Percentiles rank a stretch among this genome's conserved stretches.
Evolutionary conservation across 495 filamentous ascomycete species (phyloP).

Genomic region (Neurospora sp.): DNA sequence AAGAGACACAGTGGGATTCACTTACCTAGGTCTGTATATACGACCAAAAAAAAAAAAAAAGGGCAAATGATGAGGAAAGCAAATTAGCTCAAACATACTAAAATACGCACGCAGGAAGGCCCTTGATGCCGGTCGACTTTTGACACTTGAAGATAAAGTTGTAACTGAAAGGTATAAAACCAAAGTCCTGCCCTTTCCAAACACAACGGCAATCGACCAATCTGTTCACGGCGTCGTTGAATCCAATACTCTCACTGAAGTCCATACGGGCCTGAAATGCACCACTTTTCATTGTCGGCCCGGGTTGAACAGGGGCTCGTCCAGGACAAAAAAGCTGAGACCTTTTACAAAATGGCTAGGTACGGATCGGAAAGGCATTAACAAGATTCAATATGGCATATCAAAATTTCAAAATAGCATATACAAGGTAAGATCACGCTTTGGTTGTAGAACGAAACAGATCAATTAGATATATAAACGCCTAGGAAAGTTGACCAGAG

Average conservation of each 20-base stretch:
- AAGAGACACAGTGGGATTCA: neutral
- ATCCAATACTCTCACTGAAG: neutral
- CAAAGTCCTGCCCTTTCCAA: neutral
- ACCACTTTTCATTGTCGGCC: neutral
- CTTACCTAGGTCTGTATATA: neutral
- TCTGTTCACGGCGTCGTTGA: neutral
- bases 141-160: neutral
- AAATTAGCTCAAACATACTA: neutral
- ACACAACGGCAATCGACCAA: neutral
- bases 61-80: neutral
- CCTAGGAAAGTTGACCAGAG: no score
- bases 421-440: no score
- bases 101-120: neutral
- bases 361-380: no score
- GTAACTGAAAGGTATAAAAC: neutral
- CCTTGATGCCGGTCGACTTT: neutral
- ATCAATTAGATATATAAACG: no score
- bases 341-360: no score
- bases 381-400: no score
- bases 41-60: neutral
- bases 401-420: no score
- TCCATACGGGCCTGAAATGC: neutral
- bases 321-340: no score
- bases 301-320: neutral
- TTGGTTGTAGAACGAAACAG: no score